These are phyloP conservation scores for Backusella australiensis DNA, from an alignment of 192 early-diverging fungal genomes.

Conservation along the genomic window DNA sequence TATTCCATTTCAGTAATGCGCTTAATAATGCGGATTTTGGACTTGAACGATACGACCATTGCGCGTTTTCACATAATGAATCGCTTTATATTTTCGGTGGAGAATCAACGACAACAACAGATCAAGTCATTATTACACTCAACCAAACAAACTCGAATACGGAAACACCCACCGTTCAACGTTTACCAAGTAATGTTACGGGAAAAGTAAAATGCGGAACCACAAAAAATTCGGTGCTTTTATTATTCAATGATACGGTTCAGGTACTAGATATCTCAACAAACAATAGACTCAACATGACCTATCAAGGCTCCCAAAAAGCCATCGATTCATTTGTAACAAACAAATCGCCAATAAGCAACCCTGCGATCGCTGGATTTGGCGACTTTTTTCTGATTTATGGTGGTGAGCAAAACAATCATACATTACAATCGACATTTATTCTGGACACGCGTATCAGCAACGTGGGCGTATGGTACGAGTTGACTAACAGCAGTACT, in stretches of 20 bases:
- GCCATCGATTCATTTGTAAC: neutral
- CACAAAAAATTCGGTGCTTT: neutral
- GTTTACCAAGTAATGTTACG: neutral
- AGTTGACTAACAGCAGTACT: neutral
- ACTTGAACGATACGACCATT: conserved; percentile 1
- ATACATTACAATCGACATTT: neutral
- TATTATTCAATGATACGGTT: neutral
- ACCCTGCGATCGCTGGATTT: neutral
- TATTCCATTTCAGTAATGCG: neutral
- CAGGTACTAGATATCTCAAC: neutral
- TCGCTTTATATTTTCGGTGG: neutral
- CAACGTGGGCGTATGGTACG: neutral
- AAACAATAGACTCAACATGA: neutral
- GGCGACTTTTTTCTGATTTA: neutral
- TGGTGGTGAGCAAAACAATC: neutral
- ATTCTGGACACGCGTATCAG: neutral
- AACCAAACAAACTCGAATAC: neutral
- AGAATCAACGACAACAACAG: neutral
- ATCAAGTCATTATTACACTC: neutral
- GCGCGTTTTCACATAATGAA: neutral
- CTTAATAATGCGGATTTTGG: neutral
- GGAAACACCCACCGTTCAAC: neutral
- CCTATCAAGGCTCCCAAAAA: neutral
- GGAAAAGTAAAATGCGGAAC: neutral
- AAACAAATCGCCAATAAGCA: neutral